A percentile compares a stretch with the other conserved stretches of the same genome.
Conservation (phyloP, 441 rosid species). For the Erysimum pusillum region DNA sequence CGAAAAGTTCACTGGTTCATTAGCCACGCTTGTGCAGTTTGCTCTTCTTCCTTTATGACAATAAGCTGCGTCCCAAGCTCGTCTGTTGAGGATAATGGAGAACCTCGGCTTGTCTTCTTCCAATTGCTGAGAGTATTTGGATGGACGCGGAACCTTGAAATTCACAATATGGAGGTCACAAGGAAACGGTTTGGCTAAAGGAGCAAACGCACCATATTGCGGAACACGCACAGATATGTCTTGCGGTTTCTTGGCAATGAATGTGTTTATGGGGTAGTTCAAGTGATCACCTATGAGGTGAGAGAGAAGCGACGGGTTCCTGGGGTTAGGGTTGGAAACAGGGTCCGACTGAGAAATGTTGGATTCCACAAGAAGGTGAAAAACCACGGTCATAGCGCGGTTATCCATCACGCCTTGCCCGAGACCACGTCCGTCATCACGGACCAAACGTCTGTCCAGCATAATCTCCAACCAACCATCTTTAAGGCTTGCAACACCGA, state of each 20-base stretch:
- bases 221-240: conserved; percentile 66
- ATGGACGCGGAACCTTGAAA: conserved; percentile 83
- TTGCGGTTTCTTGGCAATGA: conserved; percentile 78
- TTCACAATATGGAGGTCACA: conserved; percentile 92
- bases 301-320: conserved; percentile 87
- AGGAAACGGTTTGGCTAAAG: conserved; percentile 78
- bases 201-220: conserved; percentile 65
- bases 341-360: conserved; percentile 66
- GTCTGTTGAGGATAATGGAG: conserved; percentile 74
- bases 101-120: conserved; percentile 72
- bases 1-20: conserved; percentile 75
- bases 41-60: conserved; percentile 66
- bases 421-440: conserved; percentile 98
- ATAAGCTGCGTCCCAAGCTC: conserved; percentile 81
- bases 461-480: conserved; percentile 95
- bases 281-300: conserved; percentile 75
- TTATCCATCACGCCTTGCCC: conserved; percentile 98
- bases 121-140: conserved; percentile 67
- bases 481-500: conserved; percentile 83
- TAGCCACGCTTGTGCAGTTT: conserved; percentile 66
- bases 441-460: conserved; percentile 86
- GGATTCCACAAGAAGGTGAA: conserved; percentile 77
- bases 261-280: conserved; percentile 89
- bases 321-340: conserved; percentile 60
- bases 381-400: conserved; percentile 79